Evolutionary conservation across 2,329 filamentous ascomycete species (phyloP), one percentile per base, ranked within the genome.

Genomic region (Emericellopsis atlantica): DNA sequence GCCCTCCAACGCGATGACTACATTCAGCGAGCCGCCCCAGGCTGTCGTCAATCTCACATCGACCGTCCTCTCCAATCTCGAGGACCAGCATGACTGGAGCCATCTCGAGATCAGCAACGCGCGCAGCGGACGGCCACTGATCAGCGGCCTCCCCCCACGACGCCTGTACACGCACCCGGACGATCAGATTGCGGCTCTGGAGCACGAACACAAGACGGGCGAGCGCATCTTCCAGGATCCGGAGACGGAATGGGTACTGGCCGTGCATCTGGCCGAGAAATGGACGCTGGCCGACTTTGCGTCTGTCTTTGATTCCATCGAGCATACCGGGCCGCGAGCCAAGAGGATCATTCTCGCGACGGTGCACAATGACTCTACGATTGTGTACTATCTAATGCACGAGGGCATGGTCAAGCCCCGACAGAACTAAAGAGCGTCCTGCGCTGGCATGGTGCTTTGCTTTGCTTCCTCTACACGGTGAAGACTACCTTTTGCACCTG

Each of bases 321-420:
- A 61, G 14, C 65, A 64, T 57, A 42, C 60, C 57, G 33, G 56
- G 57, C 35, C 68, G 59, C 65, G 73, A 15, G 65, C 66, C 37
- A 90, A 89, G 65, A 69, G 84, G 45, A 57, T 89, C 10, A 55
- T 90, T n/a, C 65, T 92, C 40, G 84, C 81, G 14, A 83, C 81
- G 3, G 65, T 87, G 37, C 81, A 87, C 54, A 77, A 83, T 51
- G 85, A 92, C 60, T 89, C 84, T 48, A 90, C 85, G 0, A 72
- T 92, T 15, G 81, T 86, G 33, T 92, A 90, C 61, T 92, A 92
- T 55, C 72, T 89, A 46, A 76, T 90, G 57, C 84, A 90, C 52
- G 84, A 90, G 57, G 85, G 84, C n/a, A 78, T 89, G 47, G 83
- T 90, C 40, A 92, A 90, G 65, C 85, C 85, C 21, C 70, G 85